Conservation (phyloP, 2,329 filamentous ascomycete genomes). For the Neobulgaria alba region DNA sequence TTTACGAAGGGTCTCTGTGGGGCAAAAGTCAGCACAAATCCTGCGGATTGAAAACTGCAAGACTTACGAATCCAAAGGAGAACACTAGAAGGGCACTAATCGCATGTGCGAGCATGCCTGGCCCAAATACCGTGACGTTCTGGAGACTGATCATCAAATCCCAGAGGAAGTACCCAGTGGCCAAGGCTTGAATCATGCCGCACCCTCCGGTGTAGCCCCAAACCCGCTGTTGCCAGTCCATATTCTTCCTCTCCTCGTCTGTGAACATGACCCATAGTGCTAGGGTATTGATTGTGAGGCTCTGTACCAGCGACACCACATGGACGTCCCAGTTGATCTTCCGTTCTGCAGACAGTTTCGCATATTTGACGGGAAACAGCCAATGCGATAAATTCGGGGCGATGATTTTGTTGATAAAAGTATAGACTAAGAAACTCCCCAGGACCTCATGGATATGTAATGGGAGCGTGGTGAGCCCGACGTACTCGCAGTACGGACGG, state of each 20-base stretch:
- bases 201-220: slow-evolving; percentile 69
- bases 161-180: slow-evolving; percentile 78
- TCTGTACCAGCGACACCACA: slow-evolving; percentile 76
- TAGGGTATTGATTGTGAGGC: slow-evolving; percentile 59
- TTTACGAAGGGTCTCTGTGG: slow-evolving; percentile 71
- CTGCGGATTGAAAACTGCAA: slow-evolving; percentile 6
- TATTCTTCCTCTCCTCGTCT: slow-evolving; percentile 58
- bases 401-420: slow-evolving; percentile 54
- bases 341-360: slow-evolving; percentile 51
- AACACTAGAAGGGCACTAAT: slow-evolving; percentile 67
- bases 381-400: slow-evolving; percentile 57
- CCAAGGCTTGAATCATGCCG: slow-evolving; percentile 68
- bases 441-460: slow-evolving; percentile 72
- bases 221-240: slow-evolving; percentile 59
- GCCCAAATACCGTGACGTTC: slow-evolving; percentile 57
- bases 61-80: slow-evolving; percentile 68
- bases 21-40: slow-evolving; percentile 8
- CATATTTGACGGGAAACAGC: slow-evolving; percentile 57
- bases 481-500: slow-evolving; percentile 54
- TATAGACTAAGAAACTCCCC: slow-evolving; percentile 58
- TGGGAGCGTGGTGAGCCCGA: slow-evolving; percentile 58
- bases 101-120: slow-evolving; percentile 61
- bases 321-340: slow-evolving; percentile 77
- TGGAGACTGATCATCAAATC: slow-evolving; percentile 62
- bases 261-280: slow-evolving; percentile 65